Evolutionary conservation across 108 stramenopile species (phyloP).

Genomic region (Halocafeteria seosinensis): DNA sequence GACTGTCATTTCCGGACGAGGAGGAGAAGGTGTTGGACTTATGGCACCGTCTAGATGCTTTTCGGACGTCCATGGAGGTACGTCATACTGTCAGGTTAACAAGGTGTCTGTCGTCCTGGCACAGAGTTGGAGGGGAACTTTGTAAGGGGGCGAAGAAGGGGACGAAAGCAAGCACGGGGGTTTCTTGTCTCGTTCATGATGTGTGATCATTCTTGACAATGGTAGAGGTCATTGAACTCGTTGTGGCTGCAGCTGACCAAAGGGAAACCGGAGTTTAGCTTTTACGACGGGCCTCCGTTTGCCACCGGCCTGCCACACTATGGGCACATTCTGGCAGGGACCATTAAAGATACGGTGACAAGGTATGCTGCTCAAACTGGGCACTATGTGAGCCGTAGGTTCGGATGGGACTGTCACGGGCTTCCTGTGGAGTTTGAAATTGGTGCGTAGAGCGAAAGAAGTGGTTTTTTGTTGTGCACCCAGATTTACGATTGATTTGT

Average conservation of each 20-base stretch:
- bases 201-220: background rate
- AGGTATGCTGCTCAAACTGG: conserved; percentile 85
- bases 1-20: conserved; percentile 11
- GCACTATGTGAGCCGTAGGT: conserved; percentile 70
- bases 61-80: conserved; percentile 4
- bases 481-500: no score
- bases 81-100: background rate
- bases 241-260: conserved; percentile 26
- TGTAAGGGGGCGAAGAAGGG: no score
- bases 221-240: background rate
- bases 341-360: conserved; percentile 96
- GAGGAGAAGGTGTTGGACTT: conserved; percentile 16
- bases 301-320: conserved; percentile 93
- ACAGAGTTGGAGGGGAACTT: no score
- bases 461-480: no score
- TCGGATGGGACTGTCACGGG: conserved; percentile 98
- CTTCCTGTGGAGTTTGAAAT: conserved; percentile 97
- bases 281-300: conserved; percentile 98
- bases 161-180: no score
- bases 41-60: conserved; percentile 24
- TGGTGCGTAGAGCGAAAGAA: no score
- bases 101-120: background rate
- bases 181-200: no score
- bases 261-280: conserved; percentile 59
- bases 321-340: conserved; percentile 96